Conservation (phyloP, 2,329 filamentous ascomycete species). For the Colletotrichum aenigma region DNA sequence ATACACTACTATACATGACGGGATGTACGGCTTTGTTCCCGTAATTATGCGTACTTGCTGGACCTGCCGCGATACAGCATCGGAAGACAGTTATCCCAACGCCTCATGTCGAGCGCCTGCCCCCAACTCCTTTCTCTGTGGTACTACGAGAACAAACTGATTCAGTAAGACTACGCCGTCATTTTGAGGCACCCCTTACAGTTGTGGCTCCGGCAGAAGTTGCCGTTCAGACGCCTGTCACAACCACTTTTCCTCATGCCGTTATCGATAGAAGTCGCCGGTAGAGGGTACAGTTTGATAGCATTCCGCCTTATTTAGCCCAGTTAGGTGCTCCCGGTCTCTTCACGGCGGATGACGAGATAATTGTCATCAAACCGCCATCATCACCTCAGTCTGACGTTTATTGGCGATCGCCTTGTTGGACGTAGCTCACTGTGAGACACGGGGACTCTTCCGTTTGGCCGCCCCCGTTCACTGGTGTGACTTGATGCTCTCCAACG, state of each 20-base stretch:
- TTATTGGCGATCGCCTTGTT: not conserved
- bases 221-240: not conserved
- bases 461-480: not conserved
- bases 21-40: not conserved
- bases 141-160: not conserved
- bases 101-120: not conserved
- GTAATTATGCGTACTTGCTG: not conserved
- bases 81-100: not conserved
- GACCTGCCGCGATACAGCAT: not conserved
- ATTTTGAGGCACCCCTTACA: not conserved
- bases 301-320: not conserved
- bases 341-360: not conserved
- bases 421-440: not conserved
- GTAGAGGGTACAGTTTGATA: not conserved
- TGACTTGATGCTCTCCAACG: not conserved
- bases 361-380: not conserved
- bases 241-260: not conserved
- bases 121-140: not conserved
- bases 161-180: not conserved
- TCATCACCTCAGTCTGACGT: not conserved
- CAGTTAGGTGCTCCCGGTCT: not conserved
- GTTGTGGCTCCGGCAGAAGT: not conserved
- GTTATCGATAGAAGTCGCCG: not conserved
- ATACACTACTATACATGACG: not conserved
- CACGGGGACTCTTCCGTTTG: not conserved